phyloP scores from a whole-genome alignment of 208 protist species.

The Crithidia expoeki region DNA sequence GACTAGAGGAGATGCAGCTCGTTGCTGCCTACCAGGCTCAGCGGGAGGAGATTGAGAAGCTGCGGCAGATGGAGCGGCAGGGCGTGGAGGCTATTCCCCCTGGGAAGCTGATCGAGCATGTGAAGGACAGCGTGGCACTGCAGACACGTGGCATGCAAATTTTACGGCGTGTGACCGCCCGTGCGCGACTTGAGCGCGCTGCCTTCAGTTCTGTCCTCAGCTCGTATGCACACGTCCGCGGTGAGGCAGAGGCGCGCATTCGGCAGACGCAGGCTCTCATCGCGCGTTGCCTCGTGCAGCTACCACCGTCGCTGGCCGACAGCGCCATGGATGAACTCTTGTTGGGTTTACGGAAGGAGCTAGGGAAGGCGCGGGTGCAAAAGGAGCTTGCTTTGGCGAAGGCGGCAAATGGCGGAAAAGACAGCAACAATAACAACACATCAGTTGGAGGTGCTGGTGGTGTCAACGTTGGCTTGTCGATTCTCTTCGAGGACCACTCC shows the following conservation, averaged over 20 bases:
- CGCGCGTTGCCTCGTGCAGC: conserved; percentile 66
- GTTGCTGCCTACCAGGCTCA: conserved; percentile 65
- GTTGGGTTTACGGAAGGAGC: conserved; percentile 37
- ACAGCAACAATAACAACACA: conserved; percentile 22
- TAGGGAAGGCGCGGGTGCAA: conserved; percentile 31
- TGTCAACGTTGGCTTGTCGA: conserved; percentile 6
- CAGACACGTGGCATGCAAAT: conserved; percentile 52
- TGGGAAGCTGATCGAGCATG: conserved; percentile 60
- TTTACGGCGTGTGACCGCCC: conserved; percentile 50
- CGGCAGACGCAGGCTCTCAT: conserved; percentile 70
- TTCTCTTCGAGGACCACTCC: conserved; percentile 33
- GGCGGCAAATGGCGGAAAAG: neutral
- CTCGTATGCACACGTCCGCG: conserved; percentile 46
- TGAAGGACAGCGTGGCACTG: conserved; percentile 56
- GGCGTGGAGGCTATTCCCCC: conserved; percentile 78
- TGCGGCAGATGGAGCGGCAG: conserved; percentile 62
- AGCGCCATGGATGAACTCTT: conserved; percentile 67
- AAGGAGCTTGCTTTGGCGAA: conserved; percentile 17
- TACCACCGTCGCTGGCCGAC: conserved; percentile 57
- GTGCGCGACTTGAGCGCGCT: conserved; percentile 47
- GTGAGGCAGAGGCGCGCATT: conserved; percentile 60
- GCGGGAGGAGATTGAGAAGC: conserved; percentile 67
- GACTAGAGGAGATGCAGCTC: conserved; percentile 68
- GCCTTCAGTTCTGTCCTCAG: conserved; percentile 66
- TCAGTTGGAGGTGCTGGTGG: no score